phyloP scores from a whole-genome alignment of 176 grass and related monocot species.

The Paspalum vaginatum region DNA sequence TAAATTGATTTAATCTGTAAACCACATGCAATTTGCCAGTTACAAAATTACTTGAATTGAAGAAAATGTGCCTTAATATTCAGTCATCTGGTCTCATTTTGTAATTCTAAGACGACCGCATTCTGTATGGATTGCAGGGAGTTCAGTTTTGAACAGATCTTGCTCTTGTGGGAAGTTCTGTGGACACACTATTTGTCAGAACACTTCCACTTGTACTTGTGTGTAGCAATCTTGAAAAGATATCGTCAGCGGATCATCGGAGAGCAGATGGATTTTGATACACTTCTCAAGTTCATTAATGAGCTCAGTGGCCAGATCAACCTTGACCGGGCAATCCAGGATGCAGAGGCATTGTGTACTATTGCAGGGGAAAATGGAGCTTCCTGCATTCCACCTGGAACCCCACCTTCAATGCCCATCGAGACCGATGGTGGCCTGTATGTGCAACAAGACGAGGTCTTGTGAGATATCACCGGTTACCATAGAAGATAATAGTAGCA shows the following conservation, averaged over 20 bases:
- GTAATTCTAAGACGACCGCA: not conserved
- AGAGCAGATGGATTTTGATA: constrained; percentile 97
- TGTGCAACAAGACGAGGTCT: constrained; percentile 72
- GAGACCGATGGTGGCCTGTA: constrained; percentile 79
- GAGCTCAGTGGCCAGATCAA: constrained; percentile 88
- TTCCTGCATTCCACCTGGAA: constrained; percentile 83
- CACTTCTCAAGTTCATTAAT: constrained; percentile 97
- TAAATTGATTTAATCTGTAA: not conserved
- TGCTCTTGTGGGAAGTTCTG: constrained; percentile 91
- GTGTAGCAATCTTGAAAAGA: constrained; percentile 82
- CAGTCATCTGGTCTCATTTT: not conserved
- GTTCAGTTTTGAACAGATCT: constrained; percentile 74
- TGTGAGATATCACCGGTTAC: constrained; percentile 42
- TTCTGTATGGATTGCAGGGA: constrained; percentile 56
- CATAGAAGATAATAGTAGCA: constrained; percentile 26
- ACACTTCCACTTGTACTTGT: constrained; percentile 97
- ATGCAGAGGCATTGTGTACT: constrained; percentile 74
- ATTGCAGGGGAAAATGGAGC: constrained; percentile 70
- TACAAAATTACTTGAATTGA: not conserved
- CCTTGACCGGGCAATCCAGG: constrained; percentile 71
- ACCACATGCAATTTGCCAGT: not conserved
- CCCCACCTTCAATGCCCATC: constrained; percentile 80
- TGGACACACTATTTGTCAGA: constrained; percentile 94
- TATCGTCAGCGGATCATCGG: constrained; percentile 72
- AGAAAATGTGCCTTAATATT: constrained; percentile 2